Percentiles rank a stretch among this genome's conserved stretches.
Conservation (phyloP, 306 rosid genomes). For the Quercus suber region DNA sequence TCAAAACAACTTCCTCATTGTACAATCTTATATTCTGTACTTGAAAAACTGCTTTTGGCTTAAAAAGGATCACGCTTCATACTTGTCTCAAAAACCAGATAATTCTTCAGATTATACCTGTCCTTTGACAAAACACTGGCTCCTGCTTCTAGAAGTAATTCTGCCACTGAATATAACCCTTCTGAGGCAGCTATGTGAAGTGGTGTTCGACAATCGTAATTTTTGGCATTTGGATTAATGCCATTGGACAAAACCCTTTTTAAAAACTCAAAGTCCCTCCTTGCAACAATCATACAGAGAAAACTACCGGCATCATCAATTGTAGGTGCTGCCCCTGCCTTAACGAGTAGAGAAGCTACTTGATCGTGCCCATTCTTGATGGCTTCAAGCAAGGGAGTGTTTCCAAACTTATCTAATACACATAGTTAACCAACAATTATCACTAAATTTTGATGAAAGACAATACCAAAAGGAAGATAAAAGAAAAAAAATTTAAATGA, state of each 20-base stretch:
- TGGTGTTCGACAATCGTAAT: constrained; percentile 57
- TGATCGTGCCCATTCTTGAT: constrained; percentile 56
- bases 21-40: neutral
- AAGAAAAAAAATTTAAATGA: no score
- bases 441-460: neutral
- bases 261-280: constrained; percentile 35
- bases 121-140: constrained; percentile 62
- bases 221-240: constrained; percentile 60
- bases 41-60: neutral
- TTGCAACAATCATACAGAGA: constrained; percentile 51
- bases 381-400: constrained; percentile 67
- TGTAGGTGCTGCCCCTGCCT: constrained; percentile 48
- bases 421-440: constrained; percentile 2
- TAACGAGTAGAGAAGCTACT: constrained; percentile 43
- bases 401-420: constrained; percentile 58
- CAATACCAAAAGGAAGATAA: no score
- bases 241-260: constrained; percentile 44
- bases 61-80: constrained; percentile 4
- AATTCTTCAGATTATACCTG: constrained; percentile 36
- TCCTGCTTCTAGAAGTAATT: constrained; percentile 54
- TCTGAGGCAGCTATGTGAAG: constrained; percentile 67
- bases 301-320: constrained; percentile 55
- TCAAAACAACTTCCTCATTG: neutral
- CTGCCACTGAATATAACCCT: constrained; percentile 45
- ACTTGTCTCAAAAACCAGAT: neutral